phyloP scores from a whole-genome alignment of 2,329 filamentous ascomycete species.

The Xylaria sp. region DNA sequence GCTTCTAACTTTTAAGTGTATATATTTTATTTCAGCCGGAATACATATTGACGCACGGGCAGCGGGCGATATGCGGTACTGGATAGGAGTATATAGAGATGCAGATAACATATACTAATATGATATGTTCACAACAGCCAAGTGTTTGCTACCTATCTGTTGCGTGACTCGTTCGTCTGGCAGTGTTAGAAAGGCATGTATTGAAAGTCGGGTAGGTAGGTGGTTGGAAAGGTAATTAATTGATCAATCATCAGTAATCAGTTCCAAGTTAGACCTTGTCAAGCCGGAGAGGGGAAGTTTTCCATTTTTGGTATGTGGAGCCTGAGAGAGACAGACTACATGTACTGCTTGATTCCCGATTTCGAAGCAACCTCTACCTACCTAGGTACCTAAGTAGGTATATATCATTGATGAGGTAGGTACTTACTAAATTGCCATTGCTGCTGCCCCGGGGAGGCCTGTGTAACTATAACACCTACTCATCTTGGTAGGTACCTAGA shows the following conservation, averaged over 20 bases:
- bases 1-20: not conserved
- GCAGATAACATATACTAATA: not conserved
- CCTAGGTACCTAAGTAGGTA: too few relatives aligned
- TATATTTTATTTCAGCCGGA: not conserved
- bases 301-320: slow-evolving; percentile 24
- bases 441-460: too few relatives aligned
- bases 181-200: not conserved
- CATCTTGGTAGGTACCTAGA: too few relatives aligned
- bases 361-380: not conserved
- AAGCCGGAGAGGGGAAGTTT: not conserved
- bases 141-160: not conserved
- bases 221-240: not conserved
- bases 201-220: not conserved
- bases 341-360: not conserved
- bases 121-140: not conserved
- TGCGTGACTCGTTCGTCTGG: not conserved
- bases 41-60: not conserved
- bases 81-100: not conserved
- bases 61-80: not conserved
- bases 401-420: too few relatives aligned
- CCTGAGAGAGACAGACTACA: not conserved
- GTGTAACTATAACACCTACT: too few relatives aligned
- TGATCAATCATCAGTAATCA: too few relatives aligned
- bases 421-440: too few relatives aligned
- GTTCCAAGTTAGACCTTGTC: not conserved